phyloP scores from a whole-genome alignment of 1,284 basidiomycete species.

The Pseudozyma thailandica region DNA sequence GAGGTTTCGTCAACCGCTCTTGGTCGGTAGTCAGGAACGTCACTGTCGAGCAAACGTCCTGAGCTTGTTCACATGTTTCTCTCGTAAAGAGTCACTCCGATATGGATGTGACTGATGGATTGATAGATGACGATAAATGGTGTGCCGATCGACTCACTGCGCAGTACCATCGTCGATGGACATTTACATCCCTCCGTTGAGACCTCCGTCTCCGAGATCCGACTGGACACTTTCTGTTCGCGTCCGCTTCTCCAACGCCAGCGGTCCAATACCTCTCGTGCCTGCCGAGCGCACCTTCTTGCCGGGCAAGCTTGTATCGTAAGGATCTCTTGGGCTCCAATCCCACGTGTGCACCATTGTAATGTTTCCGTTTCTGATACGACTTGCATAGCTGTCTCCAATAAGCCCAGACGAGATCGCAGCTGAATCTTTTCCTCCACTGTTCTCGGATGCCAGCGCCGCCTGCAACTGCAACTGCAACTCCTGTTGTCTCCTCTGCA shows the following conservation, averaged over 20 bases:
- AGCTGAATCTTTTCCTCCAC: slow-evolving; percentile 31
- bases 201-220: slow-evolving; percentile 11
- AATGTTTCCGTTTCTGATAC: slow-evolving; percentile 52
- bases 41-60: background rate
- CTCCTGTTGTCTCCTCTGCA: slow-evolving; percentile 49
- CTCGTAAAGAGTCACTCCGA: no score
- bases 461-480: slow-evolving; percentile 51
- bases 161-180: no score
- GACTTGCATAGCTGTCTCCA: slow-evolving; percentile 44
- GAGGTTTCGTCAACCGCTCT: slow-evolving; percentile 50
- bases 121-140: no score
- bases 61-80: no score
- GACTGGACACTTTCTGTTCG: slow-evolving; percentile 20
- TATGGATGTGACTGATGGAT: no score
- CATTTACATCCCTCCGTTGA: slow-evolving; percentile 8
- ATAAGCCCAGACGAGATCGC: slow-evolving; percentile 39
- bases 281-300: slow-evolving; percentile 28
- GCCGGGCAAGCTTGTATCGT: slow-evolving; percentile 41
- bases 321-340: slow-evolving; percentile 51
- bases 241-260: slow-evolving; percentile 36
- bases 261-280: slow-evolving; percentile 24
- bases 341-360: slow-evolving; percentile 63
- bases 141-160: no score
- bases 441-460: slow-evolving; percentile 36
- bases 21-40: slow-evolving; percentile 51